Evolutionary conservation across 2,329 filamentous ascomycete genomes (phyloP).

Genomic region (Stagonosporopsis chrysanthemi): DNA sequence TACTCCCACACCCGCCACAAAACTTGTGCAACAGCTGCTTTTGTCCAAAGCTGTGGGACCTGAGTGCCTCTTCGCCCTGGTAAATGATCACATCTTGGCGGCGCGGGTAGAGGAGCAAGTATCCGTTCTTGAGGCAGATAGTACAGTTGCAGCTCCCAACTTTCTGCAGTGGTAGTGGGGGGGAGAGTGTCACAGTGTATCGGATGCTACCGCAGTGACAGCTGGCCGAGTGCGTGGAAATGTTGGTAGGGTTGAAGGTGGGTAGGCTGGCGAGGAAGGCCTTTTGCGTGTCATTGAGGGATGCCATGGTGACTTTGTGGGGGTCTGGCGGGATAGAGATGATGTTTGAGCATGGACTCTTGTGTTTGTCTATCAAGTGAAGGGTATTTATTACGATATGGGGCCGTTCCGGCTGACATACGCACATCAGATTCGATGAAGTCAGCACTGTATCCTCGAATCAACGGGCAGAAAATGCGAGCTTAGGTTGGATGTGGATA

Average conservation of each 20-base stretch:
- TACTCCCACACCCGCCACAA: slow-evolving; percentile 13
- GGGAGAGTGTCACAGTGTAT: slow-evolving; percentile 58
- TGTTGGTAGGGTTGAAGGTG: slow-evolving; percentile 3
- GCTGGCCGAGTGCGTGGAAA: slow-evolving; percentile 38
- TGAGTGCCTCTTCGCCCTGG: not conserved
- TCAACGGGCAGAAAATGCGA: not conserved
- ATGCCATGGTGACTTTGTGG: not conserved
- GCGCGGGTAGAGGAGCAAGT: slow-evolving; percentile 55
- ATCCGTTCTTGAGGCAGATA: slow-evolving; percentile 59
- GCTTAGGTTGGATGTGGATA: not conserved
- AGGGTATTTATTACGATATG: not conserved
- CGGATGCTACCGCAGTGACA: slow-evolving; percentile 64
- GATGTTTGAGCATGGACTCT: not conserved
- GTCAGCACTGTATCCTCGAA: not conserved
- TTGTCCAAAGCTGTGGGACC: slow-evolving; percentile 4
- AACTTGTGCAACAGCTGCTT: slow-evolving; percentile 13
- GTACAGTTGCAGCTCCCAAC: slow-evolving; percentile 62
- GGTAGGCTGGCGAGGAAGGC: slow-evolving; percentile 12
- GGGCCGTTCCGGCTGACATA: slow-evolving; percentile 16
- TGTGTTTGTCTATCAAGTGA: not conserved
- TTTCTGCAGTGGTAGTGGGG: slow-evolving; percentile 56
- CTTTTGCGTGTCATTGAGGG: slow-evolving; percentile 1
- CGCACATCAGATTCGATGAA: not conserved
- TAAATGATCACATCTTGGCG: slow-evolving; percentile 4
- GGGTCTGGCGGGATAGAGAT: not conserved